Evolutionary conservation across 768 basidiomycete species (phyloP).

Genomic region (Tulasnella sp.): DNA sequence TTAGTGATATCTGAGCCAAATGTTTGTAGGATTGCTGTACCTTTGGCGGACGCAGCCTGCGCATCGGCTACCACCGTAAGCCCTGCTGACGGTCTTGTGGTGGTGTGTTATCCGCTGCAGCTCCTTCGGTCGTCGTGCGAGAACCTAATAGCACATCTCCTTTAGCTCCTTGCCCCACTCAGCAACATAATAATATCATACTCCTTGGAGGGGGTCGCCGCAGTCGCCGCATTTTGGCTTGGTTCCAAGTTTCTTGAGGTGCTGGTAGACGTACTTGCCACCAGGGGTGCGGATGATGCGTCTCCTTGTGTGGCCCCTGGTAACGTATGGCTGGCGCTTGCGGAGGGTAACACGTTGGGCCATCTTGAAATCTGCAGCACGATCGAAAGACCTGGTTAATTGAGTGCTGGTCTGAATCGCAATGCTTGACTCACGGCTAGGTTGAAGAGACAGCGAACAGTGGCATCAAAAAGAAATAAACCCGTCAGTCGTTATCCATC

Average conservation of each 20-base stretch:
- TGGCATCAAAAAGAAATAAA: background rate
- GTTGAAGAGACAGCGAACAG: background rate
- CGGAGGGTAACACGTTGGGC: conserved; percentile 99
- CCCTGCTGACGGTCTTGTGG: conserved; percentile 91
- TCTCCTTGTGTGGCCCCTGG: conserved; percentile 82
- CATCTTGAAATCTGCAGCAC: conserved; percentile 47
- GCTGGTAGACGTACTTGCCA: conserved; percentile 96
- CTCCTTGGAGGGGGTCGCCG: conserved; percentile 87
- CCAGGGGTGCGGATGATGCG: conserved; percentile 97
- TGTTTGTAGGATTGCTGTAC: conserved; percentile 40
- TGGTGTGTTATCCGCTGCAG: conserved; percentile 96
- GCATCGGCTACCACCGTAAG: conserved; percentile 97
- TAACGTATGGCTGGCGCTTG: conserved; percentile 98
- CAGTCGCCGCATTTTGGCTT: conserved; percentile 99
- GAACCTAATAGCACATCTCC: conserved; percentile 52
- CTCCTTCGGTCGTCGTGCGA: conserved; percentile 91
- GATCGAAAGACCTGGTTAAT: background rate
- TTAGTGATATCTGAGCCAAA: background rate
- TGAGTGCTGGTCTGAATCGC: background rate
- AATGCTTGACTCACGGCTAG: background rate
- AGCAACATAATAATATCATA: conserved; percentile 44
- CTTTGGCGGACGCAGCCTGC: conserved; percentile 92
- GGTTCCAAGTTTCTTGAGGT: conserved; percentile 89
- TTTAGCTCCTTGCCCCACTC: background rate
- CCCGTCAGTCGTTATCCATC: background rate